These are phyloP conservation scores for Aspergillus viridinutans DNA, from an alignment of 2,329 filamentous ascomycete genomes.

Conservation along the genomic window DNA sequence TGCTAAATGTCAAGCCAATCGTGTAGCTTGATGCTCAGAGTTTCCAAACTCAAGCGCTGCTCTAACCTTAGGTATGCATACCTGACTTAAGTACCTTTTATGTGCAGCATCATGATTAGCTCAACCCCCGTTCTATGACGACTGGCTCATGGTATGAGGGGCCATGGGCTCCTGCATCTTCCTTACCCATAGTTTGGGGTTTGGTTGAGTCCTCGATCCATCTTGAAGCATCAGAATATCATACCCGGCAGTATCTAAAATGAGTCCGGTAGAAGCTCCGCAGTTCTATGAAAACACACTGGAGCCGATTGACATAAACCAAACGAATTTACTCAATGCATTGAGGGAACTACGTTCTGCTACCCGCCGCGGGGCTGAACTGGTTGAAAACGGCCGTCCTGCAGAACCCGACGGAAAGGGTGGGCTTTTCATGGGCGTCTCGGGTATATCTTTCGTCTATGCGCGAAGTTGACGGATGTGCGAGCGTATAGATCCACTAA, in stretches of 20 bases:
- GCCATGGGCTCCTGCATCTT: no score
- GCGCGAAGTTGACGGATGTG: neutral
- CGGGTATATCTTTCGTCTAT: constrained; percentile 21
- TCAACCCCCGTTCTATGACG: neutral
- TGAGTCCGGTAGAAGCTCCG: constrained; percentile 1
- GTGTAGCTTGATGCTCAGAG: neutral
- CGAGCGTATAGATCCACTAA: neutral
- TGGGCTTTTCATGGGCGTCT: constrained; percentile 30
- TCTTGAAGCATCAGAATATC: no score
- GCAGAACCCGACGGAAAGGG: constrained; percentile 18
- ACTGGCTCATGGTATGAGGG: neutral
- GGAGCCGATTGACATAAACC: constrained; percentile 16
- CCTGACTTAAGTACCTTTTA: neutral
- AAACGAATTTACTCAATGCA: constrained; percentile 11
- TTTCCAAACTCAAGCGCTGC: neutral
- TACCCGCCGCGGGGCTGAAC: constrained; percentile 23
- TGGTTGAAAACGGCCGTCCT: constrained; percentile 22
- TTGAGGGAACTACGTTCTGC: constrained; percentile 28
- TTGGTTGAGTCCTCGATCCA: neutral
- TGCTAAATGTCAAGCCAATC: neutral
- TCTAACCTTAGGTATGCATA: neutral
- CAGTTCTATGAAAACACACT: constrained; percentile 28
- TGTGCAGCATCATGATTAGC: neutral
- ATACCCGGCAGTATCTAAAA: neutral
- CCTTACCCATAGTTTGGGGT: neutral